Evolutionary conservation across 495 filamentous ascomycete species (phyloP), one percentile per base, ranked within the genome.

Genomic region (Hyphodiscus hymeniophilus): DNA sequence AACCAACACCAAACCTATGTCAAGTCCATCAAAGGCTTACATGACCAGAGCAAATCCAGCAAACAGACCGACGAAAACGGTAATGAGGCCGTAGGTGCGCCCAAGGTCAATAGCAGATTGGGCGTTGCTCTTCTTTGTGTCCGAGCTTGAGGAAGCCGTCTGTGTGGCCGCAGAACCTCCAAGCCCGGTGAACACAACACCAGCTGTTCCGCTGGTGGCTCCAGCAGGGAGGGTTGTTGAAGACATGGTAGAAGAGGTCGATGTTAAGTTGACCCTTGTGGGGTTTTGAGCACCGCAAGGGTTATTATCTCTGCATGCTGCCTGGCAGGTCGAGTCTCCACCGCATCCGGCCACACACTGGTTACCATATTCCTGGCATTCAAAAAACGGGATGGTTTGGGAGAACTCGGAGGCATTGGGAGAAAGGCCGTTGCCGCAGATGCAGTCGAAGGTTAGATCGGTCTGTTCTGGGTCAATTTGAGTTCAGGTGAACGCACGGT

Each of bases 351-450:
- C 57, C 2, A 85, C 82, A 60, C 88, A 95, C 54, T 90, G 70
- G 60, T 68, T 80, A 56, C 78, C 81, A 65, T 74, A 76, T 61
- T 84, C 74, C 12, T 75, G 77, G 75, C 89, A 95, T 52, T 82
- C 70, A 67, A 80, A 89, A 75, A 84, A 95, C 7, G 89, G 87
- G 23, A 95, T 75, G 4, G 89, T 95, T 59, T 85, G 76, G 17
- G 85, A 85, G 74, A 85, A 95, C 62, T 94, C 74, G 55, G 84
- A 76, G 18, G 85, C 65, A 61, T 94, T 94, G 52, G 89, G 89
- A 31, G 73, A 64, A 51, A 69, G 57, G 55, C 76, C 74, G 67
- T 91, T 84, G 60, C 68, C 73, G 72, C 89, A 95, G 57, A 88
- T 64, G 59, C 89, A 95, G 52, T 64, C 60, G 66, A 84, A 95